These are phyloP conservation scores for Orbilia blumenaviensis DNA, from an alignment of 2,329 filamentous ascomycete genomes.

Conservation along the genomic window DNA sequence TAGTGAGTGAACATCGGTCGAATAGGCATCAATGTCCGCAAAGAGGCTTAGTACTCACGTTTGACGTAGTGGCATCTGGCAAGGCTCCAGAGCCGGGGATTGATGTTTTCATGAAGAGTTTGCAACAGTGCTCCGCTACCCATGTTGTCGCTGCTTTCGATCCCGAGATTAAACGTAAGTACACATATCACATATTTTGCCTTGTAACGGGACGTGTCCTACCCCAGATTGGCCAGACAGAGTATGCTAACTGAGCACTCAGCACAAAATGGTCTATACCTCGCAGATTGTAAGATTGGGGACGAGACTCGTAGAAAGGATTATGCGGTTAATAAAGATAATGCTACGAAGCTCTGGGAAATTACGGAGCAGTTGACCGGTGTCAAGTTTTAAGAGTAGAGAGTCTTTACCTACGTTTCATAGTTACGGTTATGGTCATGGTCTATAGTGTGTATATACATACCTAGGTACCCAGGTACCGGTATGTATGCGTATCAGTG, in stretches of 20 bases:
- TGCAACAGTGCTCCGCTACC: slow-evolving; percentile 60
- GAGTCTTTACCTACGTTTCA: too few relatives aligned
- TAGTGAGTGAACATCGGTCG: slow-evolving; percentile 28
- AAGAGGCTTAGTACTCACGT: neutral
- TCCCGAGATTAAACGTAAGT: slow-evolving; percentile 59
- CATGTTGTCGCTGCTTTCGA: slow-evolving; percentile 63
- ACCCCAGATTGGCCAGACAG: neutral
- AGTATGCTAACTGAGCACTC: neutral
- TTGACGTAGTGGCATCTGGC: slow-evolving; percentile 6
- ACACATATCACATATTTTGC: neutral
- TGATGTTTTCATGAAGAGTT: slow-evolving; percentile 3
- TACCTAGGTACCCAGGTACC: too few relatives aligned
- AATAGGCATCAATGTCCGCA: neutral
- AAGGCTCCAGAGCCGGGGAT: slow-evolving; percentile 17
- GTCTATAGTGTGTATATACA: too few relatives aligned
- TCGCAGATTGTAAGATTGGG: slow-evolving; percentile 29
- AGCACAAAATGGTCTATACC: slow-evolving; percentile 52
- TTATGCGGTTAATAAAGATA: slow-evolving; percentile 59
- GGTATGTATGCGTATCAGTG: too few relatives aligned
- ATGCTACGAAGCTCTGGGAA: slow-evolving; percentile 63
- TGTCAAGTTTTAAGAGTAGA: slow-evolving; percentile 59
- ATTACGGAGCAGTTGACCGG: slow-evolving; percentile 63
- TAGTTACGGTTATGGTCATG: too few relatives aligned
- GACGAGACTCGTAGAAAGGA: slow-evolving; percentile 5
- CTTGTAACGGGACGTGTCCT: neutral